A percentile compares a stretch with the other conserved stretches of the same genome.
Evolutionary conservation across 345 rosid genomes (phyloP).

Genomic region (Geranium brycei): DNA sequence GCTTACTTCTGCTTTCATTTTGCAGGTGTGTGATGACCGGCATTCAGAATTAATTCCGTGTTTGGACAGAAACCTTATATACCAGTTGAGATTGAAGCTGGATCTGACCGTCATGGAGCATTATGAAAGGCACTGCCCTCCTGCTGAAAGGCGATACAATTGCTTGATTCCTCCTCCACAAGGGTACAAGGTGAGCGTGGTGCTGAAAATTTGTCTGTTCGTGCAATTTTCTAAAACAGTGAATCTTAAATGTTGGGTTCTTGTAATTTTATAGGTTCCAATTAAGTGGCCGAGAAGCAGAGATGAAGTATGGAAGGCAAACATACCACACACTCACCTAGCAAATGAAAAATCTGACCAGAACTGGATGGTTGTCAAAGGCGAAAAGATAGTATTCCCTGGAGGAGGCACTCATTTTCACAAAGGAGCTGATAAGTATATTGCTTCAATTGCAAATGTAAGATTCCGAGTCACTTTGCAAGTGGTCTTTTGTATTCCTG

Average conservation of each 20-base stretch:
- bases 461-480: conserved; percentile 2
- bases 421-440: conserved; percentile 95
- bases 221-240: too few relatives aligned
- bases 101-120: conserved; percentile 94
- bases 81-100: conserved; percentile 92
- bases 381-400: conserved; percentile 81
- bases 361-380: conserved; percentile 99
- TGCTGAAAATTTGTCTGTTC: too few relatives aligned
- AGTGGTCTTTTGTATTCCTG: too few relatives aligned
- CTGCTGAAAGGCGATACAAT: conserved; percentile 79
- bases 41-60: conserved; percentile 96
- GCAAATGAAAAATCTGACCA: conserved; percentile 97
- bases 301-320: conserved; percentile 98
- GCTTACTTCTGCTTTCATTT: conserved; percentile 3
- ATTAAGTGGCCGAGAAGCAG: conserved; percentile 97
- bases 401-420: conserved; percentile 99
- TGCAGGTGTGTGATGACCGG: conserved; percentile 90
- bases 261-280: conserved; percentile 46
- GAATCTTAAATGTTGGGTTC: too few relatives aligned
- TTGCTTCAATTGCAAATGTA: conserved; percentile 89
- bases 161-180: conserved; percentile 97
- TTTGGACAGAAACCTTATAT: conserved; percentile 76
- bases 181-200: conserved; percentile 65
- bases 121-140: conserved; percentile 95
- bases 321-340: conserved; percentile 98